phyloP scores from a whole-genome alignment of 2,329 filamentous ascomycete genomes.

The Penicillium frequentans region DNA sequence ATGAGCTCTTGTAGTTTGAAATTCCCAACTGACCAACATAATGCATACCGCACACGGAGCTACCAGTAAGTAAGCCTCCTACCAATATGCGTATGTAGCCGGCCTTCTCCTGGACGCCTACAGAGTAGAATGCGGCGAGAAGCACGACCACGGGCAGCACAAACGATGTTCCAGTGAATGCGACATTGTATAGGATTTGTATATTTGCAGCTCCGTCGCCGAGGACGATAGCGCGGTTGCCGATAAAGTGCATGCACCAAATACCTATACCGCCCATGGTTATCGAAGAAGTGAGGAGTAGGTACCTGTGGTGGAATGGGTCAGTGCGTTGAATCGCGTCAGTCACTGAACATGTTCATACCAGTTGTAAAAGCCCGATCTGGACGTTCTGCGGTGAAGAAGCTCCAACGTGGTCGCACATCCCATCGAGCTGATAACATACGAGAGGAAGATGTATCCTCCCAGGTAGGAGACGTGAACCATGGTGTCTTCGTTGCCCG shows the following conservation, averaged over 20 bases:
- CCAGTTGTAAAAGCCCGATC: slow-evolving; percentile 69
- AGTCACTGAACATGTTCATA: slow-evolving; percentile 37
- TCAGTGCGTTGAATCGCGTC: neutral
- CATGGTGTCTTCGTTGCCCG: slow-evolving; percentile 6
- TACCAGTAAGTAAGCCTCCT: slow-evolving; percentile 69
- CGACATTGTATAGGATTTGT: slow-evolving; percentile 72
- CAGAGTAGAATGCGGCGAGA: slow-evolving; percentile 68
- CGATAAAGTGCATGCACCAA: slow-evolving; percentile 82
- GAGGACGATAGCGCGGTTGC: slow-evolving; percentile 75
- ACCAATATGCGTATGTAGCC: slow-evolving; percentile 59
- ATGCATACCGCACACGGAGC: slow-evolving; percentile 81
- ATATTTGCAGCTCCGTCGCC: slow-evolving; percentile 61
- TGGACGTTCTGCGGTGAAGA: slow-evolving; percentile 72
- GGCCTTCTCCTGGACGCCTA: slow-evolving; percentile 61
- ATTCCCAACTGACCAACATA: slow-evolving; percentile 85
- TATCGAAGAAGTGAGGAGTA: slow-evolving; percentile 64
- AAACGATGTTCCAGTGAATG: slow-evolving; percentile 74
- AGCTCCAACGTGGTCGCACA: slow-evolving; percentile 78
- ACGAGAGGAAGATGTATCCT: slow-evolving; percentile 68
- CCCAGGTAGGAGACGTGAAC: slow-evolving; percentile 43
- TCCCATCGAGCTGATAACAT: slow-evolving; percentile 70
- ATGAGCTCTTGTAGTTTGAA: slow-evolving; percentile 69
- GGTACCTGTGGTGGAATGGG: slow-evolving; percentile 48
- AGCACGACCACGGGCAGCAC: slow-evolving; percentile 77
- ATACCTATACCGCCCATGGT: slow-evolving; percentile 74